A percentile compares a stretch with the other conserved stretches of the same genome.
phyloP scores from a whole-genome alignment of 148 eudicot species.

The Heliamphora exappendiculata region DNA sequence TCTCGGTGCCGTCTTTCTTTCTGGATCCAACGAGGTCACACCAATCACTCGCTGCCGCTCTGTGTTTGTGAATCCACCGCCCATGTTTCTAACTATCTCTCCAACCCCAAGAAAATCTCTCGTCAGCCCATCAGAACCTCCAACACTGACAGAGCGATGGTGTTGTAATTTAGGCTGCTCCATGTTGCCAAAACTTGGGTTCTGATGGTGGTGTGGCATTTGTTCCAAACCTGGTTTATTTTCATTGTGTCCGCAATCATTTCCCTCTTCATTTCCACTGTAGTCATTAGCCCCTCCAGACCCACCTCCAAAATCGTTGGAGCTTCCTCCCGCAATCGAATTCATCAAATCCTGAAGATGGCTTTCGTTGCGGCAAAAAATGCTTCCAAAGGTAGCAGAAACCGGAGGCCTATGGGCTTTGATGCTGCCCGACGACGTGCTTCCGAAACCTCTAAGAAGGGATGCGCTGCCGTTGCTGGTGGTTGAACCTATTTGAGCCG shows the following conservation, averaged over 20 bases:
- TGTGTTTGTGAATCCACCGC: too few relatives aligned
- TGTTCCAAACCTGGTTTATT: background rate
- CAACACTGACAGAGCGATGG: too few relatives aligned
- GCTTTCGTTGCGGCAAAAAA: slow-evolving; percentile 29
- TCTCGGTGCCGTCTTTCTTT: slow-evolving; percentile 16
- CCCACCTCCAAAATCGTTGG: slow-evolving; percentile 15
- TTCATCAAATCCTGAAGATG: slow-evolving; percentile 43
- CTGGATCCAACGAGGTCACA: slow-evolving; percentile 17
- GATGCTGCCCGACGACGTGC: slow-evolving; percentile 14
- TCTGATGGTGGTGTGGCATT: too few relatives aligned
- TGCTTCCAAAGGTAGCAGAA: slow-evolving; percentile 18
- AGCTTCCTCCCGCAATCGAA: slow-evolving; percentile 13
- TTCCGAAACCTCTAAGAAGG: slow-evolving; percentile 28
- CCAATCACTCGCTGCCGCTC: slow-evolving; percentile 1
- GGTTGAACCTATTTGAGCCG: slow-evolving; percentile 63
- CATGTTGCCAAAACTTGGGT: too few relatives aligned
- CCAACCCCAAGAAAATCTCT: slow-evolving; percentile 65
- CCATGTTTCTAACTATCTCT: slow-evolving; percentile 50
- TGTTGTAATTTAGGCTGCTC: too few relatives aligned
- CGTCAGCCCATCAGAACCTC: slow-evolving; percentile 41
- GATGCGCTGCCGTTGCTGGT: slow-evolving; percentile 39
- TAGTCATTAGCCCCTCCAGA: background rate
- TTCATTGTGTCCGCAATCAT: background rate
- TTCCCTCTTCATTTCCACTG: too few relatives aligned
- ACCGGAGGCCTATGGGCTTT: slow-evolving; percentile 4